A percentile compares a stretch with the other conserved stretches of the same genome.
These are phyloP conservation scores for Samsoniella hepiali DNA, from an alignment of 2,329 filamentous ascomycete species.

Conservation along the genomic window DNA sequence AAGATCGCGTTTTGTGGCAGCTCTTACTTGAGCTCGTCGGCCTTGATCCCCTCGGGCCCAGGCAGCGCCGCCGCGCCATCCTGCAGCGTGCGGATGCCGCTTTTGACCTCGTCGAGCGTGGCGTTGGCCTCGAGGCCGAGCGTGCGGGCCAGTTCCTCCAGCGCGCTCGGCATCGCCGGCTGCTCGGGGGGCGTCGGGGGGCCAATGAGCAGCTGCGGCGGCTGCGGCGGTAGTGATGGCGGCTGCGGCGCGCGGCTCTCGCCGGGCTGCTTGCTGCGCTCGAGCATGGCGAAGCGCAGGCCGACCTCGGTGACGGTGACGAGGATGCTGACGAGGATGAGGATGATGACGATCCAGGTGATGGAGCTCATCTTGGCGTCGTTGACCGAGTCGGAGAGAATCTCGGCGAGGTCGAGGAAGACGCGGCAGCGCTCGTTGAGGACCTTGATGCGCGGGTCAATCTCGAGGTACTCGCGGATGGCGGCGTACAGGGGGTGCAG, in stretches of 20 bases:
- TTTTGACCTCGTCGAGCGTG: constrained; percentile 34
- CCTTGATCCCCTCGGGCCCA: background rate
- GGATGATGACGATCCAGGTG: constrained; percentile 96
- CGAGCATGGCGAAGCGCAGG: constrained; percentile 75
- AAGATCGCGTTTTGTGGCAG: background rate
- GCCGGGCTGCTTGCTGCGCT: constrained; percentile 27
- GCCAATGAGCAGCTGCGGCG: background rate
- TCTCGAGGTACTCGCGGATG: constrained; percentile 95
- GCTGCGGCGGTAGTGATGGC: background rate
- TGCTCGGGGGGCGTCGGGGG: background rate
- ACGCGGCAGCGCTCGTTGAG: constrained; percentile 96
- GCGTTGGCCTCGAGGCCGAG: constrained; percentile 35
- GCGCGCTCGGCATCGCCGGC: constrained; percentile 25
- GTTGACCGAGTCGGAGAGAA: constrained; percentile 85
- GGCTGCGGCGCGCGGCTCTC: constrained; percentile 7
- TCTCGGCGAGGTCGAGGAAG: constrained; percentile 93
- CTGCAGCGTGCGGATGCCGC: constrained; percentile 32
- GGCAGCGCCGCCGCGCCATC: constrained; percentile 10
- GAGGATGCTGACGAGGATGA: constrained; percentile 86
- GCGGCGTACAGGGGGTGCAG: constrained; percentile 91
- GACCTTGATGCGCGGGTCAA: constrained; percentile 91
- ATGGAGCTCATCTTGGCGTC: constrained; percentile 94
- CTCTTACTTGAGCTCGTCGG: constrained; percentile 9
- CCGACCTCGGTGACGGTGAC: constrained; percentile 89
- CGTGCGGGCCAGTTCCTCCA: constrained; percentile 35